A percentile compares a stretch with the other conserved stretches of the same genome.
Evolutionary conservation across 2,329 filamentous ascomycete species (phyloP).

Genomic region (Stagonosporopsis rhizophila): DNA sequence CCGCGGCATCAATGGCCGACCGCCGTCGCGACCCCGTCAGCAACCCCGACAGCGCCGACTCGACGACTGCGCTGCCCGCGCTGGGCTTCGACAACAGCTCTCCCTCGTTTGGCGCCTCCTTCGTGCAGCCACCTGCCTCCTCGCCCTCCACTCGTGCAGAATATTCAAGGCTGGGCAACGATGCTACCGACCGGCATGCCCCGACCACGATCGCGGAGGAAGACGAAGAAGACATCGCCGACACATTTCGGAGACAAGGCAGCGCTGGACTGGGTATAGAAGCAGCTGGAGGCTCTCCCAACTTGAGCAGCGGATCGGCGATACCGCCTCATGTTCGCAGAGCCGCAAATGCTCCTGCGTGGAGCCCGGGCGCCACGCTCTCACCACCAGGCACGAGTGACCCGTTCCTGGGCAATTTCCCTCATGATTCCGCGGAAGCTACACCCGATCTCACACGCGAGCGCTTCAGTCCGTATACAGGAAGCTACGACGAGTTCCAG

Average conservation of each 20-base stretch:
- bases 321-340: slow-evolving; percentile 12
- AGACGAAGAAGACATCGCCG: slow-evolving; percentile 39
- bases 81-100: slow-evolving; percentile 36
- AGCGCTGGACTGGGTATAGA: slow-evolving; percentile 49
- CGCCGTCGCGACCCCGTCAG: slow-evolving; percentile 37
- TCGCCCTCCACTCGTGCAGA: slow-evolving; percentile 43
- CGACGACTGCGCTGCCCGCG: slow-evolving; percentile 37
- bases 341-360: slow-evolving; percentile 1
- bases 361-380: slow-evolving; percentile 22
- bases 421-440: slow-evolving; percentile 33
- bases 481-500: slow-evolving; percentile 40
- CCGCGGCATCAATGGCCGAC: slow-evolving; percentile 38
- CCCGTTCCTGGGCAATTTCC: slow-evolving; percentile 38
- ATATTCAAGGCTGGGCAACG: slow-evolving; percentile 47
- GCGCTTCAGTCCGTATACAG: slow-evolving; percentile 39
- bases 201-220: slow-evolving; percentile 42
- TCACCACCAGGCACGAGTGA: slow-evolving; percentile 40
- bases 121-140: slow-evolving; percentile 30
- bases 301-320: slow-evolving; percentile 2
- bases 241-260: slow-evolving; percentile 26
- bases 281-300: slow-evolving; percentile 13
- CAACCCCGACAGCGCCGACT: slow-evolving; percentile 35
- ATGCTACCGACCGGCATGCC: slow-evolving; percentile 41
- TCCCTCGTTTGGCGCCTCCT: slow-evolving; percentile 29
- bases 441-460: slow-evolving; percentile 47